A percentile compares a stretch with the other conserved stretches of the same genome.
phyloP scores from a whole-genome alignment of 2,329 filamentous ascomycete genomes.

The Ascosphaera aggregata region DNA sequence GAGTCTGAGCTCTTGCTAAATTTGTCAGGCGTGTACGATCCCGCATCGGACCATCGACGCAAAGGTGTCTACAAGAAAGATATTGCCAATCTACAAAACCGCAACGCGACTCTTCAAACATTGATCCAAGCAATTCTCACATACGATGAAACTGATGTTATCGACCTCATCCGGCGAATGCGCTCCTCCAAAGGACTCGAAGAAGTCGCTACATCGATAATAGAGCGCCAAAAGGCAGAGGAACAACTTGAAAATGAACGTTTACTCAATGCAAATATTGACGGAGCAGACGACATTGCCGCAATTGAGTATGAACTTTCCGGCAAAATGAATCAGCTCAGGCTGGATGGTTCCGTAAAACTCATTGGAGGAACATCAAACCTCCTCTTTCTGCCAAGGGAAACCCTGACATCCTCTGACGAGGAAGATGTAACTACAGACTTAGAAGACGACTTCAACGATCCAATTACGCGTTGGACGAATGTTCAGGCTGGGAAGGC shows the following conservation, averaged over 20 bases:
- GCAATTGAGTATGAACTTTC: conserved; percentile 54
- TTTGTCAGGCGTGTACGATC: conserved; percentile 60
- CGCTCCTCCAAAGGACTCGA: conserved; percentile 60
- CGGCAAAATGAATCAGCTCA: conserved; percentile 78
- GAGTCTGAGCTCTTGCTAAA: too few relatives aligned
- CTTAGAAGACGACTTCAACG: conserved; percentile 27
- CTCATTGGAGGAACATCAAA: conserved; percentile 93
- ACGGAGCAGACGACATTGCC: neutral
- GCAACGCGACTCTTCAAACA: conserved; percentile 72
- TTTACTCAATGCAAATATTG: neutral
- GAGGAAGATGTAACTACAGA: conserved; percentile 16
- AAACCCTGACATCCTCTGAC: conserved; percentile 22
- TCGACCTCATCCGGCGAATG: conserved; percentile 61
- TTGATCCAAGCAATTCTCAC: conserved; percentile 83
- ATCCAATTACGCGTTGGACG: conserved; percentile 71
- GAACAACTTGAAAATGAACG: neutral
- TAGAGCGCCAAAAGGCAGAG: conserved; percentile 26
- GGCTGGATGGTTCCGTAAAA: conserved; percentile 65
- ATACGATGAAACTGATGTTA: conserved; percentile 66
- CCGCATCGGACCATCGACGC: conserved; percentile 81
- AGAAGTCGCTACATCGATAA: conserved; percentile 35
- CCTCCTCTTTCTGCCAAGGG: conserved; percentile 48
- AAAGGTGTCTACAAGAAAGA: conserved; percentile 97
- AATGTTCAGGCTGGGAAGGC: conserved; percentile 57
- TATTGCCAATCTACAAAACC: conserved; percentile 66